A percentile compares a stretch with the other conserved stretches of the same genome.
phyloP scores from a whole-genome alignment of 2,329 filamentous ascomycete genomes.

The Raffaelea albimanens region DNA sequence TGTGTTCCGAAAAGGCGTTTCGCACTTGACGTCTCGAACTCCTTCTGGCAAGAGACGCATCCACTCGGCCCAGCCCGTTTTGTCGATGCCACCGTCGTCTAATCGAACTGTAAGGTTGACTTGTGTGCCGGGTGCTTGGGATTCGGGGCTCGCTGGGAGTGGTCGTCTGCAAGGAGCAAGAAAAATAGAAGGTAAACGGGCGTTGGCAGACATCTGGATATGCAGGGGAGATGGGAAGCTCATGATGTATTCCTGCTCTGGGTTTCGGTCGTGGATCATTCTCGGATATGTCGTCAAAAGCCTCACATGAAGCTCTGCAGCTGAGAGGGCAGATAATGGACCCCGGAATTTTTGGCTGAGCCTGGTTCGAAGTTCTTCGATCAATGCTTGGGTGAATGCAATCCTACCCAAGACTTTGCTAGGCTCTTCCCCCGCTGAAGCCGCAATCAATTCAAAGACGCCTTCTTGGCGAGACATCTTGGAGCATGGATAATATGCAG shows the following conservation, averaged over 20 bases:
- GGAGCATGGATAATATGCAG: conserved; percentile 46
- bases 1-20: conserved; percentile 34
- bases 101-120: conserved; percentile 41
- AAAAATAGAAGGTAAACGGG: conserved; percentile 45
- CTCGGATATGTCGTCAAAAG: conserved; percentile 39
- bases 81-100: conserved; percentile 39
- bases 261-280: conserved; percentile 38
- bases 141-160: conserved; percentile 31
- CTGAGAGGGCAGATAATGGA: conserved; percentile 32
- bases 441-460: conserved; percentile 47
- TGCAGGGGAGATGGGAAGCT: conserved; percentile 45
- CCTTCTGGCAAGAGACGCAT: conserved; percentile 48
- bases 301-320: conserved; percentile 39
- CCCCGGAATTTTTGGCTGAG: conserved; percentile 32
- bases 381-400: conserved; percentile 41
- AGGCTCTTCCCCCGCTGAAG: conserved; percentile 44
- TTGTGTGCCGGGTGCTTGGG: conserved; percentile 26
- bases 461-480: conserved; percentile 42
- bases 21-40: conserved; percentile 44
- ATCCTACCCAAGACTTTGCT: conserved; percentile 36
- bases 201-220: conserved; percentile 44
- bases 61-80: conserved; percentile 49
- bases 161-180: conserved; percentile 38
- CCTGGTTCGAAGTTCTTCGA: conserved; percentile 38
- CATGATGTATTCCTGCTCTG: conserved; percentile 35